A percentile compares a stretch with the other conserved stretches of the same genome.
Evolutionary conservation across 2,329 filamentous ascomycete species (phyloP).

Genomic region (Monilinia fructicola): DNA sequence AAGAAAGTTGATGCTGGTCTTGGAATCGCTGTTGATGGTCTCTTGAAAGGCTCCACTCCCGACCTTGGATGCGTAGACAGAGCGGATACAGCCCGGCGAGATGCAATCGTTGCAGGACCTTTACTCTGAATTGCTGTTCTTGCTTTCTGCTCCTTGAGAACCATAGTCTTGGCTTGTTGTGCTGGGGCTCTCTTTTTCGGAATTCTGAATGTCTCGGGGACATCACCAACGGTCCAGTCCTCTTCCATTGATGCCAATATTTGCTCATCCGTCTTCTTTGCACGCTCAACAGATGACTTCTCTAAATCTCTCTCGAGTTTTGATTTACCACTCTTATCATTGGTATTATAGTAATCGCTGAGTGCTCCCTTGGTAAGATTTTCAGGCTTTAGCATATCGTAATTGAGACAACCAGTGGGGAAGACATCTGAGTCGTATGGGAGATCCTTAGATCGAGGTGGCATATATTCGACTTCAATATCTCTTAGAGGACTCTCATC

Average conservation of each 20-base stretch:
- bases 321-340: slow-evolving; percentile 66
- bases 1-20: slow-evolving; percentile 38
- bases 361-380: slow-evolving; percentile 55
- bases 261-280: slow-evolving; percentile 62
- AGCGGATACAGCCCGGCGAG: slow-evolving; percentile 56
- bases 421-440: slow-evolving; percentile 70
- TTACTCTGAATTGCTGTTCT: slow-evolving; percentile 29
- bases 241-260: slow-evolving; percentile 66
- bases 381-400: slow-evolving; percentile 57
- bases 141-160: slow-evolving; percentile 31
- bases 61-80: slow-evolving; percentile 47
- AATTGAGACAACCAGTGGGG: slow-evolving; percentile 55
- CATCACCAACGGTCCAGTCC: slow-evolving; percentile 58
- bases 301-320: slow-evolving; percentile 61
- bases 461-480: slow-evolving; percentile 82
- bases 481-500: slow-evolving; percentile 54
- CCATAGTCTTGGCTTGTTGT: slow-evolving; percentile 25
- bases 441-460: slow-evolving; percentile 66
- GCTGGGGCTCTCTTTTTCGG: slow-evolving; percentile 36
- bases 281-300: slow-evolving; percentile 43
- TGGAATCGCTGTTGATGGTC: slow-evolving; percentile 40
- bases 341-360: slow-evolving; percentile 52
- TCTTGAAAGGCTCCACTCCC: slow-evolving; percentile 36
- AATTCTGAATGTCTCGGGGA: slow-evolving; percentile 48
- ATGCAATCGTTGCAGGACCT: slow-evolving; percentile 52